phyloP scores from a whole-genome alignment of 2,329 filamentous ascomycete genomes.

The Fusarium torulosum region DNA sequence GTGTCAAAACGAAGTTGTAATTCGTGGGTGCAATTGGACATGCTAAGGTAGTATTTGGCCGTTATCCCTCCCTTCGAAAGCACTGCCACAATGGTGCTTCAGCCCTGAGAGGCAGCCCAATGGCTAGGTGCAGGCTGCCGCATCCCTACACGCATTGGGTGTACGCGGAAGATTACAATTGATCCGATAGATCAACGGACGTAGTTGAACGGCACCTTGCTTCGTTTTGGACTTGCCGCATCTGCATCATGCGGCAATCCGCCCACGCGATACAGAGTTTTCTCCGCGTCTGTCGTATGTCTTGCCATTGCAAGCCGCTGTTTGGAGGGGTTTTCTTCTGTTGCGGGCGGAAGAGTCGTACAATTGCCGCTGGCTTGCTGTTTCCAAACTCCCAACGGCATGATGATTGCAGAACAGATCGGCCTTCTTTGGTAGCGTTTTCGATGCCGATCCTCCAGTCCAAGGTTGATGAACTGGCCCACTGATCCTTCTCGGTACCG shows the following conservation, averaged over 20 bases:
- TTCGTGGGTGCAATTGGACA: conserved; percentile 23
- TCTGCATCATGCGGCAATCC: conserved; percentile 40
- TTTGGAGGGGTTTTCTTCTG: conserved; percentile 20
- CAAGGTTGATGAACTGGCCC: conserved; percentile 29
- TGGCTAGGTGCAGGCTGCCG: conserved; percentile 18
- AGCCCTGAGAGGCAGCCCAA: conserved; percentile 37
- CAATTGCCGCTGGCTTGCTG: conserved; percentile 22
- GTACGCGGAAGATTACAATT: conserved; percentile 42
- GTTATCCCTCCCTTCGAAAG: conserved; percentile 28
- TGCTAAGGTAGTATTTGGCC: conserved; percentile 27
- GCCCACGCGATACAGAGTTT: conserved; percentile 38
- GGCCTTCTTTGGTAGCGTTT: conserved; percentile 13
- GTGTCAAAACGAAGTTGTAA: conserved; percentile 17
- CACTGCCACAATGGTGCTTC: conserved; percentile 41
- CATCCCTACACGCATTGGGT: conserved; percentile 27
- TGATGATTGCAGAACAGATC: conserved; percentile 25
- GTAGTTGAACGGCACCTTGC: conserved; percentile 32
- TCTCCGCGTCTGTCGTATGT: conserved; percentile 30
- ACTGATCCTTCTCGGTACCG: conserved; percentile 22
- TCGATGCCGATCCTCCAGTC: conserved; percentile 20
- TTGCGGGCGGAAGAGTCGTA: conserved; percentile 24
- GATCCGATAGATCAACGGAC: conserved; percentile 45
- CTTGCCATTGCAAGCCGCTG: conserved; percentile 26
- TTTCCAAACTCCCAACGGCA: conserved; percentile 18
- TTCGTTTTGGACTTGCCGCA: conserved; percentile 40